Base-by-base conservation (phyloP, 2,329 filamentous ascomycete species). In the Mycosphaerella sp. region DNA sequence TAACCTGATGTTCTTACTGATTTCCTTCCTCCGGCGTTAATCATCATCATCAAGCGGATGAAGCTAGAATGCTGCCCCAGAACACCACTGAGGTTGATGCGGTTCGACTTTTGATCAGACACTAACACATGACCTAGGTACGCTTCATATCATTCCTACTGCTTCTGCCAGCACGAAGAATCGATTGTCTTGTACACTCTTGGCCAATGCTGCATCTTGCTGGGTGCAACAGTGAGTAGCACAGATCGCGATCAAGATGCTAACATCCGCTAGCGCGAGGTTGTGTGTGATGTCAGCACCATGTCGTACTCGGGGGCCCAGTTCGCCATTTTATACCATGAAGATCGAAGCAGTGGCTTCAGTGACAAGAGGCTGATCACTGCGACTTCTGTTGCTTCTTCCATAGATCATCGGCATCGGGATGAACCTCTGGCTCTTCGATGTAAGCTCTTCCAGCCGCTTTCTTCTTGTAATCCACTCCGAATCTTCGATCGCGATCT, bases 401-500 rank as follows among this genome's bases (percentile, higher is more conserved):
- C 75, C 75, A 79, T 50, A 71, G 70, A 39, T 65, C 65, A 67
- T 79, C 75, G 10, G 74, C 74, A 67, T 75, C 70, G 39, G 59
- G 61, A 64, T 77, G 70, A 10, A 78, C 63, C 50, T 72, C 57
- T n/a, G 73, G 75, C 60, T 70, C 69, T 59, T 71, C 57, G 62
- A 85, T 82, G 44, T 72, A 70, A 62, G 70, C 69, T 62, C 81
- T 75, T 49, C 71, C 69, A 66, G 77, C 72, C 59, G 67, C 73
- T 71, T 84, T 84, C 52, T 68, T 66, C 64, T 61, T 67, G 50
- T 69, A 72, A 65, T 79, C 72, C 25, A 76, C 72, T 0, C 74
- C 75, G 66, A 79, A 80, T 58, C 75, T 73, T 64, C 65, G 50
- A 67, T 84, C 78, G 54, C 80, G 69, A 25, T 76, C 78, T 37